Evolutionary conservation across 2,329 filamentous ascomycete species (phyloP), one percentile per base, ranked within the genome.

Genomic region (Fusarium graminum): DNA sequence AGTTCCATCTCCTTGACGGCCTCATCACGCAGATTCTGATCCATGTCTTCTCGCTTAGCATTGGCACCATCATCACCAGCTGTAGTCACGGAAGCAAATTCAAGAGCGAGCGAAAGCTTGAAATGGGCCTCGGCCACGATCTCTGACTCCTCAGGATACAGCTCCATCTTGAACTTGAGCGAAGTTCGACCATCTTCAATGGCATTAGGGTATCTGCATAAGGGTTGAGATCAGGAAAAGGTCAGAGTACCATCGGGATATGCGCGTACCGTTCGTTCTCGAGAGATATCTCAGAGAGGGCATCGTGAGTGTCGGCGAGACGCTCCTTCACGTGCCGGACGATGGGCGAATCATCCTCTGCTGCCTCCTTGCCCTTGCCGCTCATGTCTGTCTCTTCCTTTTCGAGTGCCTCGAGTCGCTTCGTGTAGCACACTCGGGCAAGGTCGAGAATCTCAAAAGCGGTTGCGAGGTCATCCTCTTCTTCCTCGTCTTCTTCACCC

Each of bases 211-310:
- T 97, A 99, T 72, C 87, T 89, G 66, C 12, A 52, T 44, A 50
- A 64, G 52, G 66, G 52, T 51, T 55, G 51, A 34, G 17, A 14
- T 41, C 26, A 55, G 38, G 38, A 36, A 22, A 53, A 28, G 9
- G 28, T 56, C 49, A 46, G 16, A 29, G 34, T 26, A n/a, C 42
- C 38, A 28, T 41, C 9, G 14, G 17, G 17, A 39, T 9, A 40
- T 49, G 17, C 41, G 64, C 77, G 60, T 80, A 89, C 81, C 91
- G 90, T 80, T 98, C 95, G 70, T 95, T 97, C 80, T 99, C 95
- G 28, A 99, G 84, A n/a, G 92, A 96, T 64, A 99, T 97, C 79
- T 99, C 95, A 11, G 94, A 92, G 64, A 98, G 91, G 55, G 97
- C 86, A 76, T 97, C 94, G 76, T 97, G 93, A 10, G 93, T 97